phyloP scores from a whole-genome alignment of 306 rosid species.

The Lotus japonicus region DNA sequence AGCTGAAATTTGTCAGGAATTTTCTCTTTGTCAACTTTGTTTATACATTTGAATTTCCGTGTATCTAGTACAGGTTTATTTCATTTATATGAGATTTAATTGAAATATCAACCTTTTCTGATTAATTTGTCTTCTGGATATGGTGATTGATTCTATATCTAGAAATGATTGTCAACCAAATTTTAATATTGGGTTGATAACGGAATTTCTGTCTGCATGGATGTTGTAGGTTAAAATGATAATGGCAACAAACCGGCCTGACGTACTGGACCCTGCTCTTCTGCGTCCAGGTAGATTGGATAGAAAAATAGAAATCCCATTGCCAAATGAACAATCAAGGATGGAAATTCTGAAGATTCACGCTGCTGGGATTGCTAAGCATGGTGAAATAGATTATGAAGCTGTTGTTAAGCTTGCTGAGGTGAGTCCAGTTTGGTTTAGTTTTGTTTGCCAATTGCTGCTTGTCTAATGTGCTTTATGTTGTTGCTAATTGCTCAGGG shows the following conservation, averaged over 20 bases:
- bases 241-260: conserved; percentile 25
- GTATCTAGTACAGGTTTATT: not conserved
- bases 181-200: not conserved
- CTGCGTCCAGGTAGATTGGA: conserved; percentile 20
- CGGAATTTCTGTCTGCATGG: not conserved
- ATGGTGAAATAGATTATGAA: conserved; percentile 22
- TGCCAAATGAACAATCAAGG: conserved; percentile 17
- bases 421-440: not conserved
- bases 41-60: not conserved
- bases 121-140: not conserved
- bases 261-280: conserved; percentile 27
- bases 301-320: conserved; percentile 18
- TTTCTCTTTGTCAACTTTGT: not conserved
- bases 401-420: conserved; percentile 18
- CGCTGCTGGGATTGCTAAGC: conserved; percentile 13
- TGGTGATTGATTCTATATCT: not conserved
- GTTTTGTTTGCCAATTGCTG: too few species aligned
- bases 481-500: not conserved
- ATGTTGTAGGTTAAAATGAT: conserved; percentile 23
- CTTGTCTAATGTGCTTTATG: too few species aligned
- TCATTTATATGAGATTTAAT: not conserved
- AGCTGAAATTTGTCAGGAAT: not conserved
- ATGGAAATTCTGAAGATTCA: conserved; percentile 23
- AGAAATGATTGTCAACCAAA: not conserved
- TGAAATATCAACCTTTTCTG: not conserved